Evolutionary conservation across 1,284 basidiomycete species (phyloP), one percentile per base, ranked within the genome.

Genomic region (Serendipita sp.): DNA sequence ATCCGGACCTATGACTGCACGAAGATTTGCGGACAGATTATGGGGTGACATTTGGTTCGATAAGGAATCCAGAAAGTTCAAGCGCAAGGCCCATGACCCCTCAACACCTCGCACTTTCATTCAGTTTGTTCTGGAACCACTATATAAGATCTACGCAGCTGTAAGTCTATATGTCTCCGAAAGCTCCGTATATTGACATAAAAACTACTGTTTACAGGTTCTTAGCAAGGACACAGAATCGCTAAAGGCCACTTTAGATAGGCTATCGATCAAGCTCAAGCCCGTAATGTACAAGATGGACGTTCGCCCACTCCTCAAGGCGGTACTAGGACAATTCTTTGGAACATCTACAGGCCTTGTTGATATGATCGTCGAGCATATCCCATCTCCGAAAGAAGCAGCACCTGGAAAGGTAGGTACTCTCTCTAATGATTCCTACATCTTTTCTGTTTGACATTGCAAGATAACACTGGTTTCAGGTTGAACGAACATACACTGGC

Each of bases 41-140:
- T 99, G 96, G 96, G 96, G 96, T 30, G 95, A 99, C 74, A 93
- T 99, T 70, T 99, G 93, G 77, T 98, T 91, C 75, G 84, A 93
- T 73, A 71, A 78, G 42, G 85, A 89, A 61, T 72, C 73, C 60
- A 85, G 93, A 67, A 96, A 93, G 73, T 99, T 99, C 72, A 87
- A 85, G 4, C 84, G 93, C 62, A 93, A 90, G 70, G 83, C 85
- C 30, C 76, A 82, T 1, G 91, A 94, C 67, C 84, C 90, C 0
- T 91, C 93, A 70, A 79, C 84, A 41, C 83, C 83, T 66, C 83
- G 96, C 43, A 86, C 88, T 45, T 99, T 99, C 71, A 91, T 97
- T 38, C 90, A 97, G 71, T 99, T 99, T 74, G 87, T 99, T 68
- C 78, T 99, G 67, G 93, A 95, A 67, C 96, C 96, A 10, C 74